Percentiles rank a stretch among this genome's conserved stretches.
Conservation (phyloP, 768 basidiomycete species). For the Leccinellum luteum region DNA sequence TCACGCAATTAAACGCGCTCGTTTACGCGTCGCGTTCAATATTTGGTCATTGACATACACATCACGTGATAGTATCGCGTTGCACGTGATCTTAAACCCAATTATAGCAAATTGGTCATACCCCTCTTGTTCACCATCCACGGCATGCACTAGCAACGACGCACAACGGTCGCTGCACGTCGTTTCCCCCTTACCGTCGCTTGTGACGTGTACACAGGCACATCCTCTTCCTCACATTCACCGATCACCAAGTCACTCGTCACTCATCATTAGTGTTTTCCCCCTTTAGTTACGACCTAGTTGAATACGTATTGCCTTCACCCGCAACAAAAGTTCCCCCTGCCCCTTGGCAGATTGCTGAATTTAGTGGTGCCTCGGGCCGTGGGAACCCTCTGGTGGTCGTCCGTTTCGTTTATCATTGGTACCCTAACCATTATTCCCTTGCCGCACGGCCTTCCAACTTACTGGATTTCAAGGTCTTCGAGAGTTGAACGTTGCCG, state of each 20-base stretch:
- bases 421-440: too few relatives aligned
- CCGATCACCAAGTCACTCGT: too few relatives aligned
- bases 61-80: conserved; percentile 15
- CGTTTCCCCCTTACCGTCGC: neutral
- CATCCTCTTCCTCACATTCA: neutral
- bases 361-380: too few relatives aligned
- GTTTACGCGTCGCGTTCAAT: conserved; percentile 42
- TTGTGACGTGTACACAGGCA: neutral
- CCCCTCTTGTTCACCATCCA: too few relatives aligned
- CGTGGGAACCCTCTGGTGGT: too few relatives aligned
- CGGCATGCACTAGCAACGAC: too few relatives aligned
- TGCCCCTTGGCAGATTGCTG: too few relatives aligned
- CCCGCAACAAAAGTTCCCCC: neutral
- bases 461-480: neutral
- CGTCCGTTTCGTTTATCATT: too few relatives aligned
- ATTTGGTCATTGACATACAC: conserved; percentile 25
- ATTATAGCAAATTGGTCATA: too few relatives aligned
- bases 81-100: neutral
- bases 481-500: neutral
- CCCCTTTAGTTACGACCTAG: neutral
- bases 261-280: neutral
- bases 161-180: too few relatives aligned
- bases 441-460: neutral
- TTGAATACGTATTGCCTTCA: neutral
- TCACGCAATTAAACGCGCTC: conserved; percentile 35